Conservation (phyloP, 2,329 filamentous ascomycete species). For the Fusarium xyrophilum region DNA sequence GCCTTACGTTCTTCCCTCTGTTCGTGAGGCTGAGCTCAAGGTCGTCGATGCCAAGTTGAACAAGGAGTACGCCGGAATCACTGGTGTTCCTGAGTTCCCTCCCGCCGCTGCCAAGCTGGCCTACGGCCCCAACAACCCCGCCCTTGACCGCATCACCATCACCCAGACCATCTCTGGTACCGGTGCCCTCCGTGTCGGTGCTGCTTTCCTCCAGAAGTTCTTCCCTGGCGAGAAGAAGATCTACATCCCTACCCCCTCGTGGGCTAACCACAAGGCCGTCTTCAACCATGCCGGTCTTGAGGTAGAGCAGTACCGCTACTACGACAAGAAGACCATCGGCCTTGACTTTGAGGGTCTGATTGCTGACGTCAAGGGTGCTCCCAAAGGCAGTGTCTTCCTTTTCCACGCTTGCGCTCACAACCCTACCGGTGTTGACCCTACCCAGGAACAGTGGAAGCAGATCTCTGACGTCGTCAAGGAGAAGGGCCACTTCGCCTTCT, state of each 20-base stretch:
- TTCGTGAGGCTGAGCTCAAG: conserved; percentile 86
- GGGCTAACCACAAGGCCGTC: conserved; percentile 98
- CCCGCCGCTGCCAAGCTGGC: conserved; percentile 89
- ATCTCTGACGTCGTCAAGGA: conserved; percentile 88
- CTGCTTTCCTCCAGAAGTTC: conserved; percentile 89
- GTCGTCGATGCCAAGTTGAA: conserved; percentile 79
- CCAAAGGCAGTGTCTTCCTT: conserved; percentile 85
- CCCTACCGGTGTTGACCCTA: conserved; percentile 95
- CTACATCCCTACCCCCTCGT: conserved; percentile 94
- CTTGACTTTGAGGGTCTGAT: conserved; percentile 96
- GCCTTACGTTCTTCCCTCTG: conserved; percentile 95
- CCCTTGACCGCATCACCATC: conserved; percentile 82
- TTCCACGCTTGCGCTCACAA: conserved; percentile 98
- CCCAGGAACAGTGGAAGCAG: conserved; percentile 87
- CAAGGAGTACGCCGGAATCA: conserved; percentile 99
- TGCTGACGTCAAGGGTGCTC: conserved; percentile 86
- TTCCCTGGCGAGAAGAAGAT: conserved; percentile 92
- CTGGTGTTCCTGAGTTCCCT: conserved; percentile 92
- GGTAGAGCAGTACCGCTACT: conserved; percentile 97
- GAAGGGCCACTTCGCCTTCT: conserved; percentile 91
- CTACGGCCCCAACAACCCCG: conserved; percentile 81
- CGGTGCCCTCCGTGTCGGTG: conserved; percentile 92
- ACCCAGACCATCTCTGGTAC: conserved; percentile 99
- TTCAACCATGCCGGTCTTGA: conserved; percentile 92
- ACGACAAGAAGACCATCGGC: conserved; percentile 98